A percentile compares a stretch with the other conserved stretches of the same genome.
Evolutionary conservation across 805 yeast species (phyloP).

Genomic region (Yarrowia sp.): DNA sequence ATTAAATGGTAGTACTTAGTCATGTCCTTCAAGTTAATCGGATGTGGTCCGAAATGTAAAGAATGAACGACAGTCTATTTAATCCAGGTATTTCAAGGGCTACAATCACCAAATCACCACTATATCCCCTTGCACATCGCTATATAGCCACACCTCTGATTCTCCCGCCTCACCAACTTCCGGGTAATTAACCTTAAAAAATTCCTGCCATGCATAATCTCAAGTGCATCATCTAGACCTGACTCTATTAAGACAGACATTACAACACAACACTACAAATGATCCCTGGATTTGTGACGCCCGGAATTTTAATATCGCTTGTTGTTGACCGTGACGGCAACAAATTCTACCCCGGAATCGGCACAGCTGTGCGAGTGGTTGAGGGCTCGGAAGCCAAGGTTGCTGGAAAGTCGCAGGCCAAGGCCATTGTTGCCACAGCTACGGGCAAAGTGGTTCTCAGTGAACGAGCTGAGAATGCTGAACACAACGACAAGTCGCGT

Average conservation of each 20-base stretch:
- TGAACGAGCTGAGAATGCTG: slow-evolving; percentile 42
- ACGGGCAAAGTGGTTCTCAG: slow-evolving; percentile 60
- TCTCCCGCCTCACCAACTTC: neutral
- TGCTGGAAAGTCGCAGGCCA: slow-evolving; percentile 36
- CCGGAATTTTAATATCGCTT: slow-evolving; percentile 83
- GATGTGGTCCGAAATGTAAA: too few relatives aligned
- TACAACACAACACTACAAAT: neutral
- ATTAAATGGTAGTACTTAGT: too few relatives aligned
- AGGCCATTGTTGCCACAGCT: slow-evolving; percentile 57
- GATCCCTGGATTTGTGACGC: slow-evolving; percentile 63
- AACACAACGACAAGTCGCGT: slow-evolving; percentile 43
- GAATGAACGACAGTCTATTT: too few relatives aligned
- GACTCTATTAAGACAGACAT: neutral
- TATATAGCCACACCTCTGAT: neutral
- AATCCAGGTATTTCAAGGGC: too few relatives aligned
- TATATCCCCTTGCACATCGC: neutral
- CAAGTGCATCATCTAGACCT: neutral
- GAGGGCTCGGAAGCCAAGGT: slow-evolving; percentile 43
- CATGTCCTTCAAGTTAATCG: too few relatives aligned
- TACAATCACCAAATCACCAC: neutral
- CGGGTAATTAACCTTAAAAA: slow-evolving; percentile 26
- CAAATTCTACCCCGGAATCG: slow-evolving; percentile 67
- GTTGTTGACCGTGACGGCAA: slow-evolving; percentile 49
- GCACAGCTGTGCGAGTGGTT: slow-evolving; percentile 62
- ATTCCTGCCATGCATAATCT: slow-evolving; percentile 10